Evolutionary conservation across 495 filamentous ascomycete species (phyloP).

Genomic region (Penicillium odoratum): DNA sequence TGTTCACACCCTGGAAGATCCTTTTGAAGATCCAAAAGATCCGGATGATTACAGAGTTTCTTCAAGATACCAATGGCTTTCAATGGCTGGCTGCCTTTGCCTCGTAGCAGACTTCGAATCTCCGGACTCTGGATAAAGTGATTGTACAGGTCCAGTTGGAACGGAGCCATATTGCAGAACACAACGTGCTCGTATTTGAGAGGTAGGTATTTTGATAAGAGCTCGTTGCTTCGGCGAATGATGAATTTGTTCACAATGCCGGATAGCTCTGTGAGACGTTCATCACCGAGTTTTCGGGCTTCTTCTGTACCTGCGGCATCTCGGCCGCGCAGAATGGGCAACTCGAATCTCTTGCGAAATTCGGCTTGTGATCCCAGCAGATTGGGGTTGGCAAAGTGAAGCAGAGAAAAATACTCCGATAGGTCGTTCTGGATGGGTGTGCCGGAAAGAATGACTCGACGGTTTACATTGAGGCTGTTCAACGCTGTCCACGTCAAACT

Average conservation of each 20-base stretch:
- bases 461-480: constrained; percentile 84
- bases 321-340: constrained; percentile 89
- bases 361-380: constrained; percentile 85
- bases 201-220: constrained; percentile 95
- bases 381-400: constrained; percentile 96
- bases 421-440: constrained; percentile 98
- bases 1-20: constrained; percentile 88
- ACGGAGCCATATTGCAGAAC: constrained; percentile 94
- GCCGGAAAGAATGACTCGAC: constrained; percentile 92
- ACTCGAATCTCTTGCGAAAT: constrained; percentile 92
- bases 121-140: constrained; percentile 96
- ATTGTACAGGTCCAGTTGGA: constrained; percentile 92
- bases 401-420: constrained; percentile 93
- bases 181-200: constrained; percentile 99
- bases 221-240: constrained; percentile 96
- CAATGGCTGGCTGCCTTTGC: constrained; percentile 93
- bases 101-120: constrained; percentile 86
- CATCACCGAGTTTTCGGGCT: constrained; percentile 81
- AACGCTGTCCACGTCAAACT: constrained; percentile 90
- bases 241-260: constrained; percentile 96
- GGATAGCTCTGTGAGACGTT: constrained; percentile 78
- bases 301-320: constrained; percentile 87
- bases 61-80: constrained; percentile 97
- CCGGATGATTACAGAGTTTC: constrained; percentile 98
- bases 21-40: constrained; percentile 78